Base-by-base conservation (phyloP, 106 monocot species). In the Phalaenopsis aphrodite region DNA sequence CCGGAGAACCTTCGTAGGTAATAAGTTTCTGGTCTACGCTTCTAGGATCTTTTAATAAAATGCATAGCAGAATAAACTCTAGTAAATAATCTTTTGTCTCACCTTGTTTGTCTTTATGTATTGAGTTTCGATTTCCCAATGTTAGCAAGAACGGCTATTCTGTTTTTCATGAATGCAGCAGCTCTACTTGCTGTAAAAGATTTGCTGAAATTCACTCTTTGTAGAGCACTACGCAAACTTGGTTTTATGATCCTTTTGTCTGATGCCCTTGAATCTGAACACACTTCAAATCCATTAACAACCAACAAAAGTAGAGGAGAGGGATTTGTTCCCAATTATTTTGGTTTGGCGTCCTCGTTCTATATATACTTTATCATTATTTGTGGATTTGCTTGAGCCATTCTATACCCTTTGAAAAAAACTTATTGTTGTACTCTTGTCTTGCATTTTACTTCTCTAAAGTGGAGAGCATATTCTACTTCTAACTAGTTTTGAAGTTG, bases 1-100 rank as follows among this genome's bases (percentile, higher is more conserved):
- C 3, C 74, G 5, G 74, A 74, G 41, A 42, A 74, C 42, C 74
- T 74, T 30, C 74, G 74, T 36, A 74, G 74, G 74, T 74, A 43
- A 74, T 14, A 74, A 17, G 18, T 3, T 43, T 74, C 19, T 5
- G 18, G 7, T 74, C 38, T 43, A 19, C 43, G 69, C 38, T 39
- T 14, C 39, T 4, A 1, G 61, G 4, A 5, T 61, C 3, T n/a
- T 61, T 61, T 61, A 61, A 23, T n/a, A 61, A 61, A 61, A 61
- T 5, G n/a, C 61, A 21, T 1, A 4, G 69, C 38, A 37, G 3
- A 12, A 37, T 69, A 30, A 69, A 69, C 69, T 39, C 1, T 38
- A 37, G 38, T 5, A 19, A 12, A 69, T 19, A 14, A 39, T 38
- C 9, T 6, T 74, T 43, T 1, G 1, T 17, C 39, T 39, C 41